Base-by-base conservation (phyloP, 129 eudicot species). In the Cynara cardunculus region DNA sequence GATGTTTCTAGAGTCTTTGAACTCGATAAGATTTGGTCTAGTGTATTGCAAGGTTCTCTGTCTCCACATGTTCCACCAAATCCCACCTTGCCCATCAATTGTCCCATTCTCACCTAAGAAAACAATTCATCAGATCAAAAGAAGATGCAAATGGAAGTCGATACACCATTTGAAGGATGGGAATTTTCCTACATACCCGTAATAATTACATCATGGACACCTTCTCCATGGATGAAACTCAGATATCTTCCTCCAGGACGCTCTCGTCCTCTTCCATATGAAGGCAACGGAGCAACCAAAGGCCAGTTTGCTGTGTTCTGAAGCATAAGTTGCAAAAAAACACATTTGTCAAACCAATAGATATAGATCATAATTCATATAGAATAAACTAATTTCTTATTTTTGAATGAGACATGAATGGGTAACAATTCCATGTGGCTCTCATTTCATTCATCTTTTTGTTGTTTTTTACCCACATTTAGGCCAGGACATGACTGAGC, bases 21-120 rank as follows among this genome's bases (percentile, higher is more conserved):
- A 75, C 67, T 93, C 98, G 7, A 93, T 85, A 46, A 93, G 89
- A 86, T 91, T 88, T 24, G 98, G 98, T 30, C 98, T 86, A 74
- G 90, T 93, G 85, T 86, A 88, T 76, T 80, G 88, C 84, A 91
- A 82, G 31, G 91, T 89, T 74, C 82, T 82, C 27, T 73, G 72
- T 28, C 68, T 79, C 83, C 86, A 84, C 87, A 76, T 84, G 65
- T 93, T 84, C 98, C 98, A 93, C 98, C 98, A 93, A 69, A 89
- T 81, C 1, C 90, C 89, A 71, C 98, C 98, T 69, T 93, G 98
- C 3, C 98, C 98, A 70, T 91, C 94, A 25, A 93, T 89, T 41
- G 94, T 91, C 35, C 96, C 98, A 28, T 89, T 91, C 44, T 93
- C 89, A 66, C 98, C 98, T 93, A 68, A 53, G 22, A 41, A 71